These are phyloP conservation scores for Sugiyamaella marilandica DNA, from an alignment of 805 yeast species.

Conservation along the genomic window DNA sequence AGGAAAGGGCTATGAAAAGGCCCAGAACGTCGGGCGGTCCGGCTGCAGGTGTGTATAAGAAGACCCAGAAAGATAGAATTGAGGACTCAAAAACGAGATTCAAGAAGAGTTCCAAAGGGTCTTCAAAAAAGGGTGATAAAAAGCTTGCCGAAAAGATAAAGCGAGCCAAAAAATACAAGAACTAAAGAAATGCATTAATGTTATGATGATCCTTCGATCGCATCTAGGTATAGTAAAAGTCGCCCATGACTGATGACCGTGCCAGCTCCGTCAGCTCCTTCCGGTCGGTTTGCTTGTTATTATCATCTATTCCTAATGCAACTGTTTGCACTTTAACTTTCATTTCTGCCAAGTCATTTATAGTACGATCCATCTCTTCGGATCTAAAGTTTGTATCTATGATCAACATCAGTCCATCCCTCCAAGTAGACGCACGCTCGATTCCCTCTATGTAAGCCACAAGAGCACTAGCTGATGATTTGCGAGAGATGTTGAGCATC, in stretches of 20 bases:
- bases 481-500: not conserved
- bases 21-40: slow-evolving; percentile 63
- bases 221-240: not conserved
- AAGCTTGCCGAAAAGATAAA: slow-evolving; percentile 20
- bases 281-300: not conserved
- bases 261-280: not conserved
- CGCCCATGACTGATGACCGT: not conserved
- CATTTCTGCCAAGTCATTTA: slow-evolving; percentile 41
- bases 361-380: slow-evolving; percentile 41
- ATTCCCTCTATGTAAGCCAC: slow-evolving; percentile 16
- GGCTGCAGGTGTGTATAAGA: slow-evolving; percentile 60
- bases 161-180: slow-evolving; percentile 19
- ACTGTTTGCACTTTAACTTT: slow-evolving; percentile 46
- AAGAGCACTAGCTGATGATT: not conserved
- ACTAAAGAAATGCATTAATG: not conserved
- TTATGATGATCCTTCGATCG: not conserved
- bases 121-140: slow-evolving; percentile 25
- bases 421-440: slow-evolving; percentile 66
- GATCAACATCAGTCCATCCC: slow-evolving; percentile 65
- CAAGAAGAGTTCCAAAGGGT: slow-evolving; percentile 28
- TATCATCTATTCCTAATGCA: not conserved
- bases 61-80: slow-evolving; percentile 69
- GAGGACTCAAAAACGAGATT: slow-evolving; percentile 37
- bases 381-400: slow-evolving; percentile 39
- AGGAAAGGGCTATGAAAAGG: slow-evolving; percentile 44